Conservation (phyloP, 176 grass and related monocot species). For the Tuctoria greenei region DNA sequence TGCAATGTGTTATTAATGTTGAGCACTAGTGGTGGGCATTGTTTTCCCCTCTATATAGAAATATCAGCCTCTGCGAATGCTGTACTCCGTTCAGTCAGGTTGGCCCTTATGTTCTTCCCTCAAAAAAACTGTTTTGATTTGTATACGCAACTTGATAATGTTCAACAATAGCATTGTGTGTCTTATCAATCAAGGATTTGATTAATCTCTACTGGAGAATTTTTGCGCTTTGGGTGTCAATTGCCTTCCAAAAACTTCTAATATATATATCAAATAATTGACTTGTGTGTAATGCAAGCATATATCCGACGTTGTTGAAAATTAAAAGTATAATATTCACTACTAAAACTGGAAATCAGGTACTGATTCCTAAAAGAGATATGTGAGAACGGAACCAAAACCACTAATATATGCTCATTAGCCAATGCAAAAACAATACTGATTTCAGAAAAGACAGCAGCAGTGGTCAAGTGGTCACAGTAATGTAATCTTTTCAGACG, state of each 20-base stretch:
- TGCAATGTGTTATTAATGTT: not conserved
- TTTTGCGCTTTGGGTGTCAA: slow-evolving; percentile 5
- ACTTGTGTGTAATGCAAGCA: slow-evolving; percentile 19
- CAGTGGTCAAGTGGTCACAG: slow-evolving; percentile 30
- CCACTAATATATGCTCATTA: not conserved
- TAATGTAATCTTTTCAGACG: slow-evolving; percentile 23
- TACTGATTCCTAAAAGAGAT: not conserved
- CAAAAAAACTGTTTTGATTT: not conserved
- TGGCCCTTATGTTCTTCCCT: not conserved
- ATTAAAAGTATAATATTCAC: not conserved
- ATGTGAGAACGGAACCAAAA: not conserved
- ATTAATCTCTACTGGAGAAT: slow-evolving; percentile 12
- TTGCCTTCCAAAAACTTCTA: slow-evolving; percentile 8
- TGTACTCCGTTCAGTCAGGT: not conserved
- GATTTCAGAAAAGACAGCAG: slow-evolving; percentile 22
- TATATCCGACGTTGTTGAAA: slow-evolving; percentile 27
- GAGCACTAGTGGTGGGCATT: not conserved
- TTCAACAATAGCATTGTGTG: slow-evolving; percentile 18
- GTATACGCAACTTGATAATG: not conserved
- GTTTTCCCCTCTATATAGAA: not conserved
- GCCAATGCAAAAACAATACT: slow-evolving; percentile 23
- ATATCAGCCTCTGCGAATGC: slow-evolving; percentile 13
- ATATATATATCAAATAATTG: slow-evolving; percentile 11
- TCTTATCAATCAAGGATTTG: slow-evolving; percentile 17
- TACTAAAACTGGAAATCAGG: not conserved